phyloP scores from a whole-genome alignment of 768 basidiomycete genomes.

The Mycena amicta region DNA sequence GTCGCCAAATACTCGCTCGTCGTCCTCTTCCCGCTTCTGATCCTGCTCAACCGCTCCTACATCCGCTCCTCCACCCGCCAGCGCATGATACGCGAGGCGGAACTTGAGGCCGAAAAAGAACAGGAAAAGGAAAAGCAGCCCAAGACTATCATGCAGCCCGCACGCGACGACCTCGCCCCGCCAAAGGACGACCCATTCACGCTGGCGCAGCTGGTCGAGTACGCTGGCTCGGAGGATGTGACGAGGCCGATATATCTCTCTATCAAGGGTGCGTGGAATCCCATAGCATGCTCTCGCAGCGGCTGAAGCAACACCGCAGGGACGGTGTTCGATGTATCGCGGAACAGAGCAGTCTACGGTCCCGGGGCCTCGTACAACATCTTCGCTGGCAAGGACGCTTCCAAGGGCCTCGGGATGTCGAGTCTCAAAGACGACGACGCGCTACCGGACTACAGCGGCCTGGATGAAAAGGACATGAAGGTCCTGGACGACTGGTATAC shows the following conservation, averaged over 20 bases:
- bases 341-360: conserved; percentile 89
- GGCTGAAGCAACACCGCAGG: conserved; percentile 44
- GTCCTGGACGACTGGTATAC: conserved; percentile 87
- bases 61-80: not conserved
- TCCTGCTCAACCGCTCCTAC: not conserved
- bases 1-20: not conserved
- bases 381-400: conserved; percentile 95
- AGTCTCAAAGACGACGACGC: conserved; percentile 87
- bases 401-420: conserved; percentile 85
- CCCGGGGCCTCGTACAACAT: conserved; percentile 75
- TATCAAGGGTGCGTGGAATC: conserved; percentile 71
- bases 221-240: conserved; percentile 68
- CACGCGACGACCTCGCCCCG: conserved; percentile 58
- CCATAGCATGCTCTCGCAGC: not conserved
- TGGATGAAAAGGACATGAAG: conserved; percentile 73
- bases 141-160: conserved; percentile 74
- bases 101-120: not conserved
- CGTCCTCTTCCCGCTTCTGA: not conserved
- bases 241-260: conserved; percentile 83
- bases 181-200: conserved; percentile 84
- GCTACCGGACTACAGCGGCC: conserved; percentile 77
- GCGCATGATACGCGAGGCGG: not conserved
- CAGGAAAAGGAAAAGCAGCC: not conserved
- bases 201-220: conserved; percentile 63
- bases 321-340: conserved; percentile 86